Conservation (phyloP, 139 green algal species). For the Asterochloris erici region DNA sequence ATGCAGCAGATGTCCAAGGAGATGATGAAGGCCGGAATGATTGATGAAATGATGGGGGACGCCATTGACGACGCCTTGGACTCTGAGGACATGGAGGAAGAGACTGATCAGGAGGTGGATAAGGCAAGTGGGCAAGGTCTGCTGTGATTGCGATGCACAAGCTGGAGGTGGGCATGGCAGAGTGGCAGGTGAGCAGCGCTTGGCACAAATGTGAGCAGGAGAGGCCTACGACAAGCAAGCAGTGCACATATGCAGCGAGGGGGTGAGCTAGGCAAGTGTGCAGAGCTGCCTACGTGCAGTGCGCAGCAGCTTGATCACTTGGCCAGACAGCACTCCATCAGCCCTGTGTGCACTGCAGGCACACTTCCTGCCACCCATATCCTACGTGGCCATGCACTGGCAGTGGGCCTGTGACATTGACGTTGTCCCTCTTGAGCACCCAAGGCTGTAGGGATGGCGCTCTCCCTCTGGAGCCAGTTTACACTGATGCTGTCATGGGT, state of each 20-base stretch:
- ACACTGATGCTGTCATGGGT: not conserved
- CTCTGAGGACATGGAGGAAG: conserved; percentile 68
- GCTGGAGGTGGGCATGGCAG: not conserved
- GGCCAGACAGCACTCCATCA: too few relatives aligned
- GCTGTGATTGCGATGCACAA: not conserved
- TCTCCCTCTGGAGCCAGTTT: too few relatives aligned
- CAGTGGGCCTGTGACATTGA: not conserved
- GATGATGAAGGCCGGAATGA: conserved; percentile 87
- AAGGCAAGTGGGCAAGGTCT: conserved; percentile 37
- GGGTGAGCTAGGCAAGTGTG: not conserved
- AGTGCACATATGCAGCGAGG: not conserved
- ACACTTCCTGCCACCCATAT: too few relatives aligned
- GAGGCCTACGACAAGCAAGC: not conserved
- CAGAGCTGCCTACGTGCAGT: too few relatives aligned
- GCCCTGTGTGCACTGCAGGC: too few relatives aligned
- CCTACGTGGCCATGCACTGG: too few relatives aligned
- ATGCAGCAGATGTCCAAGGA: conserved; percentile 87
- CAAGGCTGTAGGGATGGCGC: not conserved
- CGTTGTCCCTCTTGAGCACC: not conserved
- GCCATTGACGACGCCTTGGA: conserved; percentile 63
- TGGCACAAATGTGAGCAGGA: not conserved
- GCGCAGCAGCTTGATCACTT: too few relatives aligned
- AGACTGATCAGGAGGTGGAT: conserved; percentile 67
- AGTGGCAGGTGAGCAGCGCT: conserved; percentile 17
- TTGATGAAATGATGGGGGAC: conserved; percentile 89